phyloP scores from a whole-genome alignment of 2,329 filamentous ascomycete genomes.

The Cadophora sp. region DNA sequence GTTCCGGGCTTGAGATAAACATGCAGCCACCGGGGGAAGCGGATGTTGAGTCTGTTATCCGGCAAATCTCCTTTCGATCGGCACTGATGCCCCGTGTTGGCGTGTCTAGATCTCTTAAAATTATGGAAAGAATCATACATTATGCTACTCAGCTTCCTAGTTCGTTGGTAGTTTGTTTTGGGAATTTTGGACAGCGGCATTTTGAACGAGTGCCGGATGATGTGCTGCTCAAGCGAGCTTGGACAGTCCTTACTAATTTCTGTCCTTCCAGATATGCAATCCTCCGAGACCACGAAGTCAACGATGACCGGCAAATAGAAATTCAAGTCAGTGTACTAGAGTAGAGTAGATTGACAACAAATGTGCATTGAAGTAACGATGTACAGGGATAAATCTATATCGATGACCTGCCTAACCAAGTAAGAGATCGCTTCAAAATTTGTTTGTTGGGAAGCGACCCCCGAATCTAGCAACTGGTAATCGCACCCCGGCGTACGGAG shows the following conservation, averaged over 20 bases:
- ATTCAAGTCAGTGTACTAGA: no score
- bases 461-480: background rate
- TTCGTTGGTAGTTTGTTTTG: background rate
- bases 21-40: background rate
- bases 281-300: no score
- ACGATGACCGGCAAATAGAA: no score
- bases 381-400: background rate
- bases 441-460: background rate
- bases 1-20: background rate
- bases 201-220: background rate
- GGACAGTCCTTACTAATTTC: background rate
- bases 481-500: background rate
- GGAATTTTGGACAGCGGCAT: background rate
- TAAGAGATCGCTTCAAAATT: slow-evolving; percentile 9
- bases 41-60: slow-evolving; percentile 5
- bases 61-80: slow-evolving; percentile 6
- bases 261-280: no score
- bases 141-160: background rate
- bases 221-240: background rate
- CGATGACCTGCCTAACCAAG: slow-evolving; percentile 5
- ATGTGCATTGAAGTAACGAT: no score
- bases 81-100: background rate
- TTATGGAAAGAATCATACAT: no score
- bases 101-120: background rate
- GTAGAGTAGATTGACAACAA: no score